Conservation (phyloP, 208 protist species). For the Tritrichomonas foetus region DNA sequence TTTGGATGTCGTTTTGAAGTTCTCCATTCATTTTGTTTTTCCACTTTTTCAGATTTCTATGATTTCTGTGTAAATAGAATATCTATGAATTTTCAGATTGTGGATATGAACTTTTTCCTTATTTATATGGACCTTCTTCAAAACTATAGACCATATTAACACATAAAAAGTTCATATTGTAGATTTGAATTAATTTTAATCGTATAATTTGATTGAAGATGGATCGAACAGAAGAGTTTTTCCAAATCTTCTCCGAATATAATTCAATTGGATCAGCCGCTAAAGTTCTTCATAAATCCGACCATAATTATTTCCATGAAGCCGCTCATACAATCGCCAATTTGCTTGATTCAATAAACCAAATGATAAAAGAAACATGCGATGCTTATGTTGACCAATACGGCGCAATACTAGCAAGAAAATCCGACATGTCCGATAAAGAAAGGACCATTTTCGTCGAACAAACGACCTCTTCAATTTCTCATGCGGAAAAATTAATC, state of each 20-base stretch:
- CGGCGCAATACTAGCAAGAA: background rate
- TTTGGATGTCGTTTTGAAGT: too few relatives aligned
- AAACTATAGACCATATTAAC: too few relatives aligned
- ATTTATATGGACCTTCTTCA: too few relatives aligned
- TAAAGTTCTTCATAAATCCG: background rate
- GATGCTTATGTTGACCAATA: conserved; percentile 14
- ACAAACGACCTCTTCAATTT: background rate
- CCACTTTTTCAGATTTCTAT: too few relatives aligned
- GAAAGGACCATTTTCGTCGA: background rate
- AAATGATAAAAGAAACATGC: background rate
- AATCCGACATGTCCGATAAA: background rate
- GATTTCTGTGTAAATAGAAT: too few relatives aligned
- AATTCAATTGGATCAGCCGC: background rate
- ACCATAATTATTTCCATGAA: background rate
- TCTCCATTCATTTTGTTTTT: too few relatives aligned
- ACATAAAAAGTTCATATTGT: too few relatives aligned
- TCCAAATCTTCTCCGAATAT: background rate
- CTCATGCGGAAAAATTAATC: background rate
- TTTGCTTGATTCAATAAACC: background rate
- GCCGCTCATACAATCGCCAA: background rate
- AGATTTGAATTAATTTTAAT: too few relatives aligned
- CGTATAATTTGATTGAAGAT: too few relatives aligned
- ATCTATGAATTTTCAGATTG: too few relatives aligned
- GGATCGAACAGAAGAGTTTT: conserved; percentile 24
- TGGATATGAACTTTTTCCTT: too few relatives aligned